Evolutionary conservation across 225 moss, liverwort and hornwort species (phyloP).

Genomic region (Takakia lepidozioides): DNA sequence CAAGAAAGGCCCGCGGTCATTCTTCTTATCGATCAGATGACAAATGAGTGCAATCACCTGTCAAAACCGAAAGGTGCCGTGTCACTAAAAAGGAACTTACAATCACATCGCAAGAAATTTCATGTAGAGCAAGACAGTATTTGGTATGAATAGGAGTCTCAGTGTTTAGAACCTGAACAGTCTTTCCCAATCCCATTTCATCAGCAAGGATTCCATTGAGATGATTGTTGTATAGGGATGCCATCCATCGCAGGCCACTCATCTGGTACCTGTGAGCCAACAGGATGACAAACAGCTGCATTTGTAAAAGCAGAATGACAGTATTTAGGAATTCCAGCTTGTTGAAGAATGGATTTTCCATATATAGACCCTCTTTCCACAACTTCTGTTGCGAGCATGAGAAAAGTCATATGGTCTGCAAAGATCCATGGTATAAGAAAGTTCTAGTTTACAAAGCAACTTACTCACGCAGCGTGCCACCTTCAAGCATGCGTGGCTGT

Average conservation of each 20-base stretch:
- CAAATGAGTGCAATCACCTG: slow-evolving; percentile 97
- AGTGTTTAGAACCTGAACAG: slow-evolving; percentile 62
- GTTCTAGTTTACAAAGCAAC: too few relatives aligned
- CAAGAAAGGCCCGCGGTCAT: slow-evolving; percentile 92
- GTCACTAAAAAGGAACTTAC: too few relatives aligned
- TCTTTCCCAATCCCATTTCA: slow-evolving; percentile 99
- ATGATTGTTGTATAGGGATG: slow-evolving; percentile 93
- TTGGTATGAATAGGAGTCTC: not conserved
- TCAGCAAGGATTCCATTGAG: slow-evolving; percentile 98
- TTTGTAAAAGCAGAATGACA: too few relatives aligned
- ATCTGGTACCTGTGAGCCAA: slow-evolving; percentile 87
- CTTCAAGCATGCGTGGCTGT: slow-evolving; percentile 75
- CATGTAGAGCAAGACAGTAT: not conserved
- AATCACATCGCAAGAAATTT: too few relatives aligned
- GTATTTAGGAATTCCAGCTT: too few relatives aligned
- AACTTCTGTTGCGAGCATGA: too few relatives aligned
- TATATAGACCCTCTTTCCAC: too few relatives aligned
- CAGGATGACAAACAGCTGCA: too few relatives aligned
- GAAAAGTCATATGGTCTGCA: too few relatives aligned
- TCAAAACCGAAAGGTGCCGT: too few relatives aligned
- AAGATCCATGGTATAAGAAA: too few relatives aligned
- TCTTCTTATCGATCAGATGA: slow-evolving; percentile 91
- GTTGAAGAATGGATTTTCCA: too few relatives aligned
- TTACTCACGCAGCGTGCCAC: slow-evolving; percentile 98
- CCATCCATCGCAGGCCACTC: slow-evolving; percentile 97